Conservation (phyloP, 225 moss, liverwort and hornwort genomes). For the Sphagnum contortum region DNA sequence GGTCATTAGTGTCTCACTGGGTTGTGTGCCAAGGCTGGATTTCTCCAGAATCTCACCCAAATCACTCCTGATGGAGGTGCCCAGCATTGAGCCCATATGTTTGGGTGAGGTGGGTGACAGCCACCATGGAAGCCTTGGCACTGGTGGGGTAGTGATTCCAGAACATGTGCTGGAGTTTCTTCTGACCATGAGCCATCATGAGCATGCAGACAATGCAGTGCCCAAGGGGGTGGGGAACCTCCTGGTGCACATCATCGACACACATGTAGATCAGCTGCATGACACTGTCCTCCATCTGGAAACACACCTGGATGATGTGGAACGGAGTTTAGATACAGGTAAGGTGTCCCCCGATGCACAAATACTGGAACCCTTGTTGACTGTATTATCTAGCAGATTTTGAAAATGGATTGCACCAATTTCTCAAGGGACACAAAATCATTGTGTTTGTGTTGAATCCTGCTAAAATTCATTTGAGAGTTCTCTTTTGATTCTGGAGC, state of each 20-base stretch:
- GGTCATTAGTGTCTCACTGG: constrained; percentile 77
- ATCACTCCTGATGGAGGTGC: constrained; percentile 69
- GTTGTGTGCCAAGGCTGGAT: constrained; percentile 59
- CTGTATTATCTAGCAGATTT: no score
- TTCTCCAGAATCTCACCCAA: constrained; percentile 49
- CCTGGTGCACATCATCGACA: constrained; percentile 79
- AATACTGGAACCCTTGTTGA: no score
- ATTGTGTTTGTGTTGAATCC: no score
- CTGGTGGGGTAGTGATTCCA: constrained; percentile 60
- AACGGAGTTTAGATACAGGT: constrained; percentile 73
- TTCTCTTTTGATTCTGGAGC: no score
- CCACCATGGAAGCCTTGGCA: constrained; percentile 17
- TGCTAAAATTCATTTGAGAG: no score
- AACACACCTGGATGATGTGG: constrained; percentile 70
- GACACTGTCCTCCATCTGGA: constrained; percentile 81
- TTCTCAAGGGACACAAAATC: no score
- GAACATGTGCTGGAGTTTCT: constrained; percentile 87
- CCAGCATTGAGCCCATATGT: constrained; percentile 36
- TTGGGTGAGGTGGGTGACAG: constrained; percentile 9
- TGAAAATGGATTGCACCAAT: no score
- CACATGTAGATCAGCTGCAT: constrained; percentile 82
- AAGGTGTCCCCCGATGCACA: background rate
- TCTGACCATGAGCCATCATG: constrained; percentile 71
- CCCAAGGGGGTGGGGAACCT: constrained; percentile 69
- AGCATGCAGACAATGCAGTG: constrained; percentile 76